Conservation (phyloP, 805 yeast genomes). For the Lachancea sp. region DNA sequence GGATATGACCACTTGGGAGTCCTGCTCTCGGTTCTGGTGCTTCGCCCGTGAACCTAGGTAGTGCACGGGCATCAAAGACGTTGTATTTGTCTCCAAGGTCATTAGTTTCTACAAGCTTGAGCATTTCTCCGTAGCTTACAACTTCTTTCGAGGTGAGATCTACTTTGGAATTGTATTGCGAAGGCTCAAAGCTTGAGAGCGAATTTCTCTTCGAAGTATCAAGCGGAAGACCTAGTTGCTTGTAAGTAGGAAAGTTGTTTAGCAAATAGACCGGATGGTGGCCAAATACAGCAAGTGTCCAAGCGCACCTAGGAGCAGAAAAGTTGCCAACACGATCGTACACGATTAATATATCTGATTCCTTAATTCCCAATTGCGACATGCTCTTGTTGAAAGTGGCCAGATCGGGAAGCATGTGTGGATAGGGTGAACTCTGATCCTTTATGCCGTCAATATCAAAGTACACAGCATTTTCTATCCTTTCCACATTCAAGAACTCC, state of each 20-base stretch:
- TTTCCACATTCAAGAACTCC: slow-evolving; percentile 48
- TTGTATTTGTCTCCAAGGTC: slow-evolving; percentile 42
- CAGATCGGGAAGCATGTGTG: slow-evolving; percentile 82
- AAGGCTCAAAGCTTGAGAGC: slow-evolving; percentile 14
- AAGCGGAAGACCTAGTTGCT: slow-evolving; percentile 39
- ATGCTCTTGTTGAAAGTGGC: slow-evolving; percentile 49
- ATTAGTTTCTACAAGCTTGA: slow-evolving; percentile 47
- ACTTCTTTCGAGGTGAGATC: slow-evolving; percentile 44
- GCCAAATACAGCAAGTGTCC: slow-evolving; percentile 80
- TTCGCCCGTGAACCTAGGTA: slow-evolving; percentile 66
- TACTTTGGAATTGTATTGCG: slow-evolving; percentile 33
- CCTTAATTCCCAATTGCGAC: slow-evolving; percentile 48
- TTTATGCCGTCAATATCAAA: slow-evolving; percentile 72
- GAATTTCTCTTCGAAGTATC: slow-evolving; percentile 31
- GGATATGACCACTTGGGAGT: slow-evolving; percentile 82
- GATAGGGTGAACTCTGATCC: slow-evolving; percentile 56
- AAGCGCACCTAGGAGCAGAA: slow-evolving; percentile 85
- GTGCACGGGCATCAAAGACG: slow-evolving; percentile 77
- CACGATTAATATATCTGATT: slow-evolving; percentile 59
- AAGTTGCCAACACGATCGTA: slow-evolving; percentile 84
- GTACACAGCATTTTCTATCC: slow-evolving; percentile 62
- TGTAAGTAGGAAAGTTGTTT: slow-evolving; percentile 59
- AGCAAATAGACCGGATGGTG: slow-evolving; percentile 64
- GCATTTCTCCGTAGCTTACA: slow-evolving; percentile 59
- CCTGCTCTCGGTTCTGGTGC: slow-evolving; percentile 90